phyloP scores from a whole-genome alignment of 2,329 filamentous ascomycete species.

The Thielaviopsis euricoi region DNA sequence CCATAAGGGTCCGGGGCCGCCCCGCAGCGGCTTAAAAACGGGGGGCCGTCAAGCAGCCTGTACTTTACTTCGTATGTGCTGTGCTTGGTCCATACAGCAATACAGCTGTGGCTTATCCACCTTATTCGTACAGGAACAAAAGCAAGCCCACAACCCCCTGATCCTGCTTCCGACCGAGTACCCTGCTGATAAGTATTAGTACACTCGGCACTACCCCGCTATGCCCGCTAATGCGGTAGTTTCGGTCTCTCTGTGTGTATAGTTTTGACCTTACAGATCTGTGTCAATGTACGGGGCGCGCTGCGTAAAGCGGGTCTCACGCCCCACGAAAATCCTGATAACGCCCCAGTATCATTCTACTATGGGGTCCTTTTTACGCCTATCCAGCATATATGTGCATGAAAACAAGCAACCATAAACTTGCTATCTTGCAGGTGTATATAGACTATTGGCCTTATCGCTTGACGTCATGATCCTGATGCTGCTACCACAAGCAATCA shows the following conservation, averaged over 20 bases:
- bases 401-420: background rate
- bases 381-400: background rate
- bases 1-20: background rate
- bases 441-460: background rate
- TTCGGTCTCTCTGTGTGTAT: background rate
- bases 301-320: background rate
- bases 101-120: background rate
- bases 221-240: background rate
- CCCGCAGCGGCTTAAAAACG: background rate
- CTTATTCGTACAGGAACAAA: background rate
- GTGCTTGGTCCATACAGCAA: background rate
- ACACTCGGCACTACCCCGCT: background rate
- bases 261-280: background rate
- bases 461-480: conserved; percentile 7
- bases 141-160: background rate
- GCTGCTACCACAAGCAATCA: background rate
- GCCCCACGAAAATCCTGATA: background rate
- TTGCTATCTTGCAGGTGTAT: background rate
- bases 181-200: background rate
- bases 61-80: background rate
- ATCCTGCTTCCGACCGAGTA: background rate
- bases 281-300: background rate
- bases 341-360: background rate
- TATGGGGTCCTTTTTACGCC: background rate
- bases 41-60: background rate